A percentile compares a stretch with the other conserved stretches of the same genome.
Conservation (phyloP, 441 rosid species). For the Erodium texanum region DNA sequence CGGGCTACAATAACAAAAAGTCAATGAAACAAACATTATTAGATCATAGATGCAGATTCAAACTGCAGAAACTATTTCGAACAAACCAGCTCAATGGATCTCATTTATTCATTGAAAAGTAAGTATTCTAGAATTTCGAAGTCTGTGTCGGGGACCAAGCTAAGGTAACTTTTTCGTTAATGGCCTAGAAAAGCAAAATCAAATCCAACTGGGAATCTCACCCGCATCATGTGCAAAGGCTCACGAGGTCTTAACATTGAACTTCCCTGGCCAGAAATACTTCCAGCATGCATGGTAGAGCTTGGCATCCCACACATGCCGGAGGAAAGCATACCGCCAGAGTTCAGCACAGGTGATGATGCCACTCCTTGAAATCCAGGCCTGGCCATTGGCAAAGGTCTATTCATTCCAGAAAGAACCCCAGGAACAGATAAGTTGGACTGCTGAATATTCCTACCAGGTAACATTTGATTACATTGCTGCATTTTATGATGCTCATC, state of each 20-base stretch:
- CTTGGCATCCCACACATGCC: conserved; percentile 55
- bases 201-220: conserved; percentile 23
- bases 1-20: conserved; percentile 34
- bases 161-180: neutral
- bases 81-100: neutral
- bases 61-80: too few relatives aligned
- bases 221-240: conserved; percentile 66
- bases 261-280: conserved; percentile 62
- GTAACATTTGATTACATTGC: conserved; percentile 58
- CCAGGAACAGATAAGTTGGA: conserved; percentile 64
- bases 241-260: conserved; percentile 77
- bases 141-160: neutral
- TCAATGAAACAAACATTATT: too few relatives aligned
- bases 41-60: too few relatives aligned
- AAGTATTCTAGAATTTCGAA: neutral
- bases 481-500: conserved; percentile 84
- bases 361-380: conserved; percentile 75
- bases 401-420: conserved; percentile 51
- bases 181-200: neutral
- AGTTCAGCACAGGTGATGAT: conserved; percentile 60
- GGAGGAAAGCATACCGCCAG: conserved; percentile 19
- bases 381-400: conserved; percentile 68
- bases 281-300: conserved; percentile 59
- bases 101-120: neutral
- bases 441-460: conserved; percentile 69